Base-by-base conservation (phyloP, 148 eudicot species). In the Mesembryanthemum crystallinum region DNA sequence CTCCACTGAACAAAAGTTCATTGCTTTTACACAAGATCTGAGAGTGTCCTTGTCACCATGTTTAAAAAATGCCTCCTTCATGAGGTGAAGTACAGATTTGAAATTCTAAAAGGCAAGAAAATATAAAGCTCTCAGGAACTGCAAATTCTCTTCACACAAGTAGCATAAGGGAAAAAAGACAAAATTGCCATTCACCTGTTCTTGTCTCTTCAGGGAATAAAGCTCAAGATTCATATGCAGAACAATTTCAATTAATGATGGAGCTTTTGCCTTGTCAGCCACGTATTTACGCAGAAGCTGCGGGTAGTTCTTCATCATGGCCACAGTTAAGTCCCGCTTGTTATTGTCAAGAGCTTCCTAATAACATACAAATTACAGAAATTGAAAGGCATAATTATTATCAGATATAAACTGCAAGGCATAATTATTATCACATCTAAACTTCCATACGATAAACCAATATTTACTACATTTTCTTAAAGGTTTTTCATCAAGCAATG, bases 161-260 rank as follows among this genome's bases (percentile, higher is more conserved):
- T 35, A 69, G 45, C 39, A 59, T 24, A 39, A n/a, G n/a, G 14
- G 62, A 7, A 45, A 60, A 59, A 47, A 64, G 58, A 71, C 12
- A 72, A 67, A 62, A 21, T 66, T 58, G 73, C 4, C 7, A 54
- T 80, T 62, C 77, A 89, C 99, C 99, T 95, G 96, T 80, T 95
- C 99, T 71, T 95, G 97, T 73, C 99, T 90, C 87, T 95, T 92
- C 66, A 95, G 82, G 64, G 97, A 95, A 85, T 95, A 95, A 73
- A 92, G 92, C 77, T 92, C 99, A 71, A 95, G 96, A 80, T 95
- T 85, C 91, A 91, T 88, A 77, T 88, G 81, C 67, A 76, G 75
- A 74, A 87, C 79, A 70, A 90, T 89, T 75, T 92, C 94, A 61
- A 95, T 82, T 30, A 95, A 83, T 0, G 92, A 83, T 27, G 97